A percentile compares a stretch with the other conserved stretches of the same genome.
These are phyloP conservation scores for Podila clonocystis DNA, from an alignment of 192 early-diverging fungal species.

Conservation along the genomic window DNA sequence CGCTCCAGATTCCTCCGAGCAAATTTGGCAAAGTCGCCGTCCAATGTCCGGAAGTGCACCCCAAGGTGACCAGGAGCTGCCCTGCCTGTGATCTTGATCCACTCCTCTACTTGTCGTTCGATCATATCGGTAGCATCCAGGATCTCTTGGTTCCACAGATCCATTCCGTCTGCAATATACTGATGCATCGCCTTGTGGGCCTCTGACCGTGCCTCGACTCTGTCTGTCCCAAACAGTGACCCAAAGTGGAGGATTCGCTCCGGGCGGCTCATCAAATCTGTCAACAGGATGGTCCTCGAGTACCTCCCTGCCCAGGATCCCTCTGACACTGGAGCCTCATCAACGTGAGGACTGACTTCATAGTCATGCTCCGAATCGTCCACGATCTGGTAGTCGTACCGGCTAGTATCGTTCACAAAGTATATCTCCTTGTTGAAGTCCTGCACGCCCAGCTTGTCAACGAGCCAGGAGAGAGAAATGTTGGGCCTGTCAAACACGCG, in stretches of 20 bases:
- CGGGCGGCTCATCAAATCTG: slow-evolving; percentile 10
- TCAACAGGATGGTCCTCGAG: slow-evolving; percentile 10
- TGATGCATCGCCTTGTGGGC: background rate
- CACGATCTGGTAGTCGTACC: slow-evolving; percentile 13
- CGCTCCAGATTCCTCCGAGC: slow-evolving; percentile 11
- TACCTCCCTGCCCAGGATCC: background rate
- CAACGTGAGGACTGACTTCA: too few species aligned
- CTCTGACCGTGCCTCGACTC: slow-evolving; percentile 18
- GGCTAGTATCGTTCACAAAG: slow-evolving; percentile 1
- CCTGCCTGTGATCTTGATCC: slow-evolving; percentile 13
- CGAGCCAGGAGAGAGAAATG: slow-evolving; percentile 8
- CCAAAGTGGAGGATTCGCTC: slow-evolving; percentile 40
- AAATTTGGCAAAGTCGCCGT: slow-evolving; percentile 28
- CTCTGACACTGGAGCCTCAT: background rate
- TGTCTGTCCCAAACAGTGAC: slow-evolving; percentile 36
- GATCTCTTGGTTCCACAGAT: slow-evolving; percentile 19
- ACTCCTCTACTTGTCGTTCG: slow-evolving; percentile 5
- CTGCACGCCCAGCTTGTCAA: background rate
- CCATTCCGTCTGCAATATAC: slow-evolving; percentile 16
- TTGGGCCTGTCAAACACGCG: slow-evolving; percentile 23
- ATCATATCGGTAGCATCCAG: slow-evolving; percentile 5
- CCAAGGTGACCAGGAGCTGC: slow-evolving; percentile 14
- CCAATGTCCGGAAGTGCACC: slow-evolving; percentile 34
- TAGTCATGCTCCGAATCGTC: slow-evolving; percentile 17
- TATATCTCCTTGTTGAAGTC: slow-evolving; percentile 16